phyloP scores from a whole-genome alignment of 176 grass and related monocot species.

The Hordeum vulgare region MorexV3_pseudomolecules_assembly NC_058520.1:464676946-464677445 shows the following conservation, averaged over 20 bases:
- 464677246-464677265: not conserved
- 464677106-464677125: not conserved
- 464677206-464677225: slow-evolving; percentile 18
- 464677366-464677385: not conserved
- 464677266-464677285: slow-evolving; percentile 12
- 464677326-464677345: not conserved
- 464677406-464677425: not conserved
- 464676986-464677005: not conserved
- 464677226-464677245: not conserved
- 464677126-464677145: slow-evolving; percentile 40
- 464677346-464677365: not conserved
- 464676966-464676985: not conserved
- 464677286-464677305: not conserved
- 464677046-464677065: not conserved
- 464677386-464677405: not conserved
- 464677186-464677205: slow-evolving; percentile 33
- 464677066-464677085: not conserved
- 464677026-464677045: not conserved
- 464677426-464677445: not conserved
- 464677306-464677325: not conserved
- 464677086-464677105: not conserved
- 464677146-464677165: slow-evolving; percentile 35
- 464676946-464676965: not conserved
- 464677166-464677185: slow-evolving; percentile 37
- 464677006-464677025: not conserved